phyloP scores from a whole-genome alignment of 108 stramenopile species.

The Pseudonitzschia delicatissima region DNA sequence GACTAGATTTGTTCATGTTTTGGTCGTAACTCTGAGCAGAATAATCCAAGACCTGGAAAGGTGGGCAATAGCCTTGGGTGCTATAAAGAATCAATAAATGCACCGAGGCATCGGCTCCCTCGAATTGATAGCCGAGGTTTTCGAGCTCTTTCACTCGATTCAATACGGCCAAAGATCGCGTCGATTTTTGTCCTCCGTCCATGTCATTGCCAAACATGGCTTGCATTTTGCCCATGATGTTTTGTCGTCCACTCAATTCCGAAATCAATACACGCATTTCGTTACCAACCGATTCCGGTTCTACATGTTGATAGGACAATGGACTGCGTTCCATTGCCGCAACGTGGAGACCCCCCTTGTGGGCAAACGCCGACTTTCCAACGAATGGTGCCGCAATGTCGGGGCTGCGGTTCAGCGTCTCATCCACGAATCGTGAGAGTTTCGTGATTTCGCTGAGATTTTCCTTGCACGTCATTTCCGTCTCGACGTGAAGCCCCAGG shows the following conservation, averaged over 20 bases:
- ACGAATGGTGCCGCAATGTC: slow-evolving; percentile 73
- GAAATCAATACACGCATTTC: slow-evolving; percentile 76
- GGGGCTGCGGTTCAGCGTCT: slow-evolving; percentile 81
- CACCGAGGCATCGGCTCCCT: slow-evolving; percentile 93
- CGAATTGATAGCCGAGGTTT: slow-evolving; percentile 89
- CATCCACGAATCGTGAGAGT: slow-evolving; percentile 86
- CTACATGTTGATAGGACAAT: slow-evolving; percentile 85
- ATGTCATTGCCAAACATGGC: slow-evolving; percentile 52
- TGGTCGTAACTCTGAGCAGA: slow-evolving; percentile 81
- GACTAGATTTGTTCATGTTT: slow-evolving; percentile 74
- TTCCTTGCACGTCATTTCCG: slow-evolving; percentile 50
- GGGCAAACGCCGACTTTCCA: slow-evolving; percentile 91
- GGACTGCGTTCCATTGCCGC: slow-evolving; percentile 87
- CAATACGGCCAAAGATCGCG: slow-evolving; percentile 78
- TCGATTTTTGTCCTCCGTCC: slow-evolving; percentile 40
- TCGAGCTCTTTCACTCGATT: slow-evolving; percentile 86
- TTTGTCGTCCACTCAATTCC: slow-evolving; percentile 87
- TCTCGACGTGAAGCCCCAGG: slow-evolving; percentile 72
- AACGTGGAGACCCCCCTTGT: slow-evolving; percentile 94
- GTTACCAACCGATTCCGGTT: slow-evolving; percentile 87
- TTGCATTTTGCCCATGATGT: slow-evolving; percentile 87
- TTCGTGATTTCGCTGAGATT: slow-evolving; percentile 71
- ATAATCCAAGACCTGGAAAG: slow-evolving; percentile 88
- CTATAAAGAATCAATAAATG: slow-evolving; percentile 92
- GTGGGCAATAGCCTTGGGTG: slow-evolving; percentile 80